Evolutionary conservation across 2,329 filamentous ascomycete genomes (phyloP).

Genomic region (Paracoccidioides brasiliensis): DNA sequence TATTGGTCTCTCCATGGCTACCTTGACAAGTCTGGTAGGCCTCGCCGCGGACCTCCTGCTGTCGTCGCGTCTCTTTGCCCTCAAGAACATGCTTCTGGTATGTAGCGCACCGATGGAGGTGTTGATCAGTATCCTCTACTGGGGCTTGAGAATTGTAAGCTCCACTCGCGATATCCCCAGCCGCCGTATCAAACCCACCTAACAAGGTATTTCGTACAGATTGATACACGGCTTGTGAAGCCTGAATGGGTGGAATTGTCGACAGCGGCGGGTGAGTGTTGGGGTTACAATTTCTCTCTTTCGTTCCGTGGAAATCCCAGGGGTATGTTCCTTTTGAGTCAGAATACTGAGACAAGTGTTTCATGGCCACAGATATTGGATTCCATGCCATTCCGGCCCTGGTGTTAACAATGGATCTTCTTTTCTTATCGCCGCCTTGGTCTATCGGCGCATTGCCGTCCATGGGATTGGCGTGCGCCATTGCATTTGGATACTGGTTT

Average conservation of each 20-base stretch:
- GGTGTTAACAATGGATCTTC: slow-evolving; percentile 41
- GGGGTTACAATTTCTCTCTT: neutral
- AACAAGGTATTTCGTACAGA: slow-evolving; percentile 14
- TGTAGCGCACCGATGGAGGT: slow-evolving; percentile 48
- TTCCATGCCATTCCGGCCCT: slow-evolving; percentile 42
- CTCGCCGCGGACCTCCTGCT: slow-evolving; percentile 43
- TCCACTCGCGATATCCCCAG: neutral
- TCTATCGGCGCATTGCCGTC: slow-evolving; percentile 41
- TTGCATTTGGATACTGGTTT: slow-evolving; percentile 50
- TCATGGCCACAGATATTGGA: slow-evolving; percentile 24
- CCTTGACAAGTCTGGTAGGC: slow-evolving; percentile 41
- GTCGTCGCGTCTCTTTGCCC: slow-evolving; percentile 39
- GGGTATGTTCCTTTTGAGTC: neutral
- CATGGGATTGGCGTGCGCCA: slow-evolving; percentile 34
- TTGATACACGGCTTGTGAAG: slow-evolving; percentile 37
- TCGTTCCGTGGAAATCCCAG: neutral
- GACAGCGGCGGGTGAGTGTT: slow-evolving; percentile 23
- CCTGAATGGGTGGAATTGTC: slow-evolving; percentile 31
- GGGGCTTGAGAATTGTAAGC: slow-evolving; percentile 41
- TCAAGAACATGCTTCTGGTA: slow-evolving; percentile 46
- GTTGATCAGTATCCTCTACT: slow-evolving; percentile 48
- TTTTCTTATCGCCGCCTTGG: slow-evolving; percentile 49
- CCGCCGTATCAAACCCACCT: neutral
- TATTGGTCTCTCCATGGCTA: slow-evolving; percentile 45
- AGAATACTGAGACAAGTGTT: neutral